phyloP scores from a whole-genome alignment of 176 grass and related monocot genomes.

The Bonia amplexicaulis region DNA sequence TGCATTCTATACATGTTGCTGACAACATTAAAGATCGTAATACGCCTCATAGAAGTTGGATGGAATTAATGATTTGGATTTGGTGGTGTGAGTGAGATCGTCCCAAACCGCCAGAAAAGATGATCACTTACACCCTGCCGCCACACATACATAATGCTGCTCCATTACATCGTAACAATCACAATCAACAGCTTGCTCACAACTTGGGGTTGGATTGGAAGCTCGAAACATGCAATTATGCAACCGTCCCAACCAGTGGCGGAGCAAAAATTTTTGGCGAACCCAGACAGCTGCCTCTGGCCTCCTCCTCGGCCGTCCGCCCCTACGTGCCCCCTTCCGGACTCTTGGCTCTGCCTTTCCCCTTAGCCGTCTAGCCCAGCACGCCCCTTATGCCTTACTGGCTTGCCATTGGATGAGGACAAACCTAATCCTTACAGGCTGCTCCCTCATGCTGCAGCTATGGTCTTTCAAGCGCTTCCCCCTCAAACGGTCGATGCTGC shows the following conservation, averaged over 20 bases:
- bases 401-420: too few species aligned
- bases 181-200: background rate
- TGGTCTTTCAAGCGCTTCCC: too few species aligned
- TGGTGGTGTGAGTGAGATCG: background rate
- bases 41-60: background rate
- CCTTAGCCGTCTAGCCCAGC: too few species aligned
- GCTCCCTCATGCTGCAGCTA: too few species aligned
- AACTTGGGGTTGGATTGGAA: background rate
- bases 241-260: background rate
- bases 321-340: too few species aligned
- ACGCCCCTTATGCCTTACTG: too few species aligned
- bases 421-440: accelerated
- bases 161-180: background rate
- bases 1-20: background rate
- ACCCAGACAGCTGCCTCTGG: too few species aligned
- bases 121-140: background rate
- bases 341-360: too few species aligned
- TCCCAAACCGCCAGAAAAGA: background rate
- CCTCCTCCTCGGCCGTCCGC: too few species aligned
- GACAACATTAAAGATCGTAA: background rate
- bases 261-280: too few species aligned
- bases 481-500: too few species aligned
- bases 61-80: background rate
- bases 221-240: background rate
- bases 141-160: background rate